Conservation (phyloP, 345 rosid species). For the Gossypium sturtianum region DNA sequence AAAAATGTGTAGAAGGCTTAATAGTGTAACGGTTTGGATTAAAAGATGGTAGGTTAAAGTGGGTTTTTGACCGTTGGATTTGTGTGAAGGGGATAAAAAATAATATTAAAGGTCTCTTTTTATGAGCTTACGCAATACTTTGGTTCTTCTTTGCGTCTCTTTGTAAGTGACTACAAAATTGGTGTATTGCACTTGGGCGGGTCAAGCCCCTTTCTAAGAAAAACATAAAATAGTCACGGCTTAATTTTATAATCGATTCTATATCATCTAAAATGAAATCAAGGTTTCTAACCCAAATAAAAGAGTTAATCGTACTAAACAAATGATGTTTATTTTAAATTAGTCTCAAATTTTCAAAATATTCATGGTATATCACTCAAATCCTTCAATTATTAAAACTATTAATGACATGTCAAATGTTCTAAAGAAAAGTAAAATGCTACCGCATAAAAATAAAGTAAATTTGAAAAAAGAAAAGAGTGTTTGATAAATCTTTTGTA, state of each 20-base stretch:
- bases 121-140: constrained; percentile 23
- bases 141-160: constrained; percentile 25
- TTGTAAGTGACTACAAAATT: constrained; percentile 14
- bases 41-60: constrained; percentile 6
- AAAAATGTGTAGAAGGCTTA: constrained; percentile 7
- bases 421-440: too few relatives aligned
- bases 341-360: fast-evolving
- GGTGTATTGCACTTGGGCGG: constrained; percentile 14
- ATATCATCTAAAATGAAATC: too few relatives aligned
- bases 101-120: neutral
- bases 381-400: too few relatives aligned
- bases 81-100: neutral
- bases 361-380: too few relatives aligned
- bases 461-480: too few relatives aligned
- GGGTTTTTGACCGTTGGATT: constrained; percentile 31
- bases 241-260: too few relatives aligned
- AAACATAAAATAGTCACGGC: neutral
- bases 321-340: too few relatives aligned
- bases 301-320: too few relatives aligned
- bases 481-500: too few relatives aligned
- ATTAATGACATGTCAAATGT: too few relatives aligned
- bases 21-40: constrained; percentile 1
- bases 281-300: too few relatives aligned
- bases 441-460: too few relatives aligned
- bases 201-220: neutral